Evolutionary conservation across 2,329 filamentous ascomycete species (phyloP), one percentile per base, ranked within the genome.

Genomic region (Pseudocercospora fijiensis): DNA sequence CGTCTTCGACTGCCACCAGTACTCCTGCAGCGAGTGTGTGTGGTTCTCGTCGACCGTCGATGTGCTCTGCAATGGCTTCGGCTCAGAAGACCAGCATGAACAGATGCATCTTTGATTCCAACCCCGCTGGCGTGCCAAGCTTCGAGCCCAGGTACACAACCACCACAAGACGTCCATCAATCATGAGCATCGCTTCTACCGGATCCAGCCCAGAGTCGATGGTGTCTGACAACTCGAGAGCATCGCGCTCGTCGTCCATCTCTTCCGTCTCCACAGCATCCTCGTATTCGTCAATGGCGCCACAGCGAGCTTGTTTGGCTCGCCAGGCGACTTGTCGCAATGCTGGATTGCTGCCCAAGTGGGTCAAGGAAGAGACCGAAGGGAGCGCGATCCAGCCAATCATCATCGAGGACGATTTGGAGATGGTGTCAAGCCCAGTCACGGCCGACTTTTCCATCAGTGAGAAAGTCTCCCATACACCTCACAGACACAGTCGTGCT

Each of bases 21-120:
- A 85, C 84, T 84, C 85, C 86, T 86, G 85, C 85, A 77, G 85
- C 77, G 85, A 83, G 84, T 84, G 79, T 77, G 70, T 76, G 78
- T 69, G 77, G 79, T 65, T 78, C 80, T 63, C 80, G 83, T 63
- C 79, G 83, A 63, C 80, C 85, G 49, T 86, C 85, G 43, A 85
- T 88, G 76, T 81, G 82, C 75, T 78, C 81, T 59, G 84, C 84
- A 62, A 85, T 88, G 83, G 81, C 82, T 64, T 80, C 85, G 72
- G 82, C 81, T 61, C 83, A 86, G 72, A 84, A 78, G 69, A 79
- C 79, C 69, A 82, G 81, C 68, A 73, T 85, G 72, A 81, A 82
- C 72, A 83, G 85, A 71, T 84, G 83, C 47, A 83, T 80, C 61
- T 75, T 85, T 47, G 85, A 88, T 71, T 69, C 77, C 70, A 71